Base-by-base conservation (phyloP, 108 stramenopile species). In the Nannochloropsis salina region DNA sequence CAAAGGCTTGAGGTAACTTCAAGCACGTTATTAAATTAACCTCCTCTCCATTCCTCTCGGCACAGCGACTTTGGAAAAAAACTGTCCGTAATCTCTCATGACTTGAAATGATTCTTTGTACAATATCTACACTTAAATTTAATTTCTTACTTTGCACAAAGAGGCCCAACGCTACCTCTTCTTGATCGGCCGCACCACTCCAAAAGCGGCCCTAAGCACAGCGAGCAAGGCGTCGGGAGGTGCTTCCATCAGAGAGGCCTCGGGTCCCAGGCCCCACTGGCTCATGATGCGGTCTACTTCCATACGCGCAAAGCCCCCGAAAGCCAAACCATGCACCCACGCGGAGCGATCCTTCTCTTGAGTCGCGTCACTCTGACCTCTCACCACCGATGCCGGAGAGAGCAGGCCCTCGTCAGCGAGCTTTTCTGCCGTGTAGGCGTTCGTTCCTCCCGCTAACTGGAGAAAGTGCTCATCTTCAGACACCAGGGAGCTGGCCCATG, bases 401-500 rank as follows among this genome's bases (percentile, higher is more conserved):
- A 89, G 42, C 44, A 86, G 44, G 40, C 86, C 90, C 83, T 83
- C 41, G 86, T 84, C 86, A 9, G 83, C 43, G 42, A 87, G 84
- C 86, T 47, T 89, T 41, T 43, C 43, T 9, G 89, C 86, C n/a
- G 90, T 87, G n/a, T 84, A 21, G 11, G 80, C 84, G 86, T 90
- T 90, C 10, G 88, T 89, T 18, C 90, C 90, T 21, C 90, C 90
- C 15, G 90, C 90, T 20, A 90, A 61, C 86, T 90, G 90, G 2
- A 87, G 84, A 83, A 89, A 90, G 43, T 90, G 90, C 20, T 85
- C 86, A 2, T 89, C 89, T 4, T 83, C 86, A n/a, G 84, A 86
- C 18, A 84, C 86, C 42, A 89, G 8, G 9, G 84, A 84, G 86
- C n/a, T 9, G 18, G 21, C 83, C 43, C 83, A 45, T 44, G n/a